Evolutionary conservation across 768 basidiomycete species (phyloP).

Genomic region (Psilocybe sp.): DNA sequence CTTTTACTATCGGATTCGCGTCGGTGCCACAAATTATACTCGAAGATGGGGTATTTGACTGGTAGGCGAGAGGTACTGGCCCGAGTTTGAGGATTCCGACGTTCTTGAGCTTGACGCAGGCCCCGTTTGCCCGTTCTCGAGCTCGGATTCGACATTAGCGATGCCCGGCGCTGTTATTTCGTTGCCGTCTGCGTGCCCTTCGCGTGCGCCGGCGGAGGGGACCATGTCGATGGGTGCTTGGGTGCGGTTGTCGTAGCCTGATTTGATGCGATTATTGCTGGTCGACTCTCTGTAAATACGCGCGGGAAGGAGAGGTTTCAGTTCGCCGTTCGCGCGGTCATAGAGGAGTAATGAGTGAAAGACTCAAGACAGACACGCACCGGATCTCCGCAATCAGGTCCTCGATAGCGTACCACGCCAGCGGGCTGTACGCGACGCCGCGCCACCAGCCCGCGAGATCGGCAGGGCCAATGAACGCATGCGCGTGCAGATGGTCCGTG

Average conservation of each 20-base stretch:
- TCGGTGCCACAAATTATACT: conserved; percentile 25
- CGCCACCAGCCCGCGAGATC: conserved; percentile 76
- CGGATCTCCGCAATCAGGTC: conserved; percentile 82
- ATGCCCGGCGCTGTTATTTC: conserved; percentile 58
- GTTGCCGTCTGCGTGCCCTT: conserved; percentile 61
- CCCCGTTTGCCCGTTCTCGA: conserved; percentile 38
- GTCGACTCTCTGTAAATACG: conserved; percentile 60
- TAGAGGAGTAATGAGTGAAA: too few species aligned
- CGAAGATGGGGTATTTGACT: conserved; percentile 38
- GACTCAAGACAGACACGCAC: conserved; percentile 34
- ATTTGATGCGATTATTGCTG: conserved; percentile 83
- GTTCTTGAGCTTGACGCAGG: conserved; percentile 22
- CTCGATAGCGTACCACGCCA: conserved; percentile 76
- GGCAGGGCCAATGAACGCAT: conserved; percentile 65
- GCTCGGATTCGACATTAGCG: conserved; percentile 36
- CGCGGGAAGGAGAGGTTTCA: conserved; percentile 1
- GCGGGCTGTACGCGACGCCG: conserved; percentile 57
- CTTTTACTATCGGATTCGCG: not conserved
- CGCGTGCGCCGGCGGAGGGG: conserved; percentile 65
- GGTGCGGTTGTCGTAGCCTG: conserved; percentile 59
- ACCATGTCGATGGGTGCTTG: conserved; percentile 71
- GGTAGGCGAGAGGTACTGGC: conserved; percentile 30
- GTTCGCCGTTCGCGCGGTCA: too few species aligned
- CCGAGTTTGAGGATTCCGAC: conserved; percentile 11
- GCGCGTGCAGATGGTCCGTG: conserved; percentile 75